Conservation (phyloP, 768 basidiomycete species). For the Russula sp. region DNA sequence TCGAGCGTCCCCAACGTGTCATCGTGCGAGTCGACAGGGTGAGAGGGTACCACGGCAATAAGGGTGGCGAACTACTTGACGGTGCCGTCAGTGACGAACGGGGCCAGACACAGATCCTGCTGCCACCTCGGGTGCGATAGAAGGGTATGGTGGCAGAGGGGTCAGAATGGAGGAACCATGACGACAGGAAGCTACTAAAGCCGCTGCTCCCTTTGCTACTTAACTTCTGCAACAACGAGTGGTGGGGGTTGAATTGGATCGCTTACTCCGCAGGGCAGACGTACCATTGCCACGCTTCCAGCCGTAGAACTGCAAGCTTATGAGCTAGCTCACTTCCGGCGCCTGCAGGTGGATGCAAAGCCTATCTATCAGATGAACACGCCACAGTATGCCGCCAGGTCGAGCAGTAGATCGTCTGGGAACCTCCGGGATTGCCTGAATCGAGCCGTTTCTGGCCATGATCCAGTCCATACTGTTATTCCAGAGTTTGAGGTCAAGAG, state of each 20-base stretch:
- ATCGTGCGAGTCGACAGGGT: conserved; percentile 22
- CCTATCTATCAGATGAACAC: conserved; percentile 95
- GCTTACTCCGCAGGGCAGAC: conserved; percentile 84
- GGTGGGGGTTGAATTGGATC: conserved; percentile 96
- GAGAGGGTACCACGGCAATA: conserved; percentile 28
- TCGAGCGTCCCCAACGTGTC: conserved; percentile 38
- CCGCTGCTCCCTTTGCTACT: conserved; percentile 36
- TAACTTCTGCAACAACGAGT: conserved; percentile 63
- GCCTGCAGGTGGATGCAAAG: conserved; percentile 90
- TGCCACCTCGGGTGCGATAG: background rate
- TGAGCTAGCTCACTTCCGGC: conserved; percentile 87
- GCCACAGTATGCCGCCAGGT: conserved; percentile 95
- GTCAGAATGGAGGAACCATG: background rate
- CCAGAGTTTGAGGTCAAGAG: too few relatives aligned
- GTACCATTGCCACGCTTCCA: conserved; percentile 99
- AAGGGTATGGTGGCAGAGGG: background rate
- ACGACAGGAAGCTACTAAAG: conserved; percentile 1
- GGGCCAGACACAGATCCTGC: background rate
- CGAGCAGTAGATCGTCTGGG: conserved; percentile 72
- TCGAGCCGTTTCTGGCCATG: conserved; percentile 89
- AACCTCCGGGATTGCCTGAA: conserved; percentile 83
- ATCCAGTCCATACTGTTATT: conserved; percentile 99
- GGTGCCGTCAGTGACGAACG: conserved; percentile 11
- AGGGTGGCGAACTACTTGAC: conserved; percentile 27
- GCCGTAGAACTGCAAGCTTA: conserved; percentile 98